These are phyloP conservation scores for Cucumis cinereus DNA, from an alignment of 306 rosid genomes.

Conservation along the genomic window DNA sequence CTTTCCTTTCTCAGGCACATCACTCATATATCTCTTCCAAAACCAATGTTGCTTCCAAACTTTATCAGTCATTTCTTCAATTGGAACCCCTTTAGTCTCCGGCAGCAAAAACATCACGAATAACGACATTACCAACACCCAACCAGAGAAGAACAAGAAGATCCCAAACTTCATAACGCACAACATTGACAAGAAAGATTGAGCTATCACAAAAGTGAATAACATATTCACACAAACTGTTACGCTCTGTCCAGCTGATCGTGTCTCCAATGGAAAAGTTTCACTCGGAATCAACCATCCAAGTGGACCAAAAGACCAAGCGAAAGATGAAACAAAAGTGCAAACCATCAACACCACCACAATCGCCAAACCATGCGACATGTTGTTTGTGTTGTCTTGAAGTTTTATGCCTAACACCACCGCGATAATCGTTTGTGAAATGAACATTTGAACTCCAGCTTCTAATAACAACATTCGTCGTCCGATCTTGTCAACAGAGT, in stretches of 20 bases:
- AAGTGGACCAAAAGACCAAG: slow-evolving; percentile 73
- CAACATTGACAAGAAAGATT: slow-evolving; percentile 45
- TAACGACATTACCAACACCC: slow-evolving; percentile 28
- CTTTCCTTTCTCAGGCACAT: not conserved
- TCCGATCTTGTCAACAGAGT: slow-evolving; percentile 36
- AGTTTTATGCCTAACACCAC: slow-evolving; percentile 33
- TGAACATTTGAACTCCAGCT: slow-evolving; percentile 55
- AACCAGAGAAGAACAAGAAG: slow-evolving; percentile 42
- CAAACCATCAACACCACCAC: slow-evolving; percentile 53
- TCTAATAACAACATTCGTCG: slow-evolving; percentile 36
- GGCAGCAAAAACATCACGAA: slow-evolving; percentile 31
- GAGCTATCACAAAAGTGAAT: slow-evolving; percentile 51
- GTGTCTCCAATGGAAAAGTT: slow-evolving; percentile 41
- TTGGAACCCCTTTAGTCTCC: slow-evolving; percentile 41
- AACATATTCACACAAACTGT: slow-evolving; percentile 46
- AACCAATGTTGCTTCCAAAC: slow-evolving; percentile 46
- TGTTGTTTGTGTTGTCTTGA: slow-evolving; percentile 14
- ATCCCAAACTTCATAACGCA: slow-evolving; percentile 40
- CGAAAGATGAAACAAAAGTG: slow-evolving; percentile 43
- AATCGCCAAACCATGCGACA: slow-evolving; percentile 21
- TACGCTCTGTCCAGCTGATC: slow-evolving; percentile 53
- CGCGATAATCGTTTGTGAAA: slow-evolving; percentile 37
- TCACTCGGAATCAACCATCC: slow-evolving; percentile 72
- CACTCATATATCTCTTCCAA: slow-evolving; percentile 34
- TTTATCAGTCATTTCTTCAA: slow-evolving; percentile 44